Percentiles rank a stretch among this genome's conserved stretches.
phyloP scores from a whole-genome alignment of 768 basidiomycete genomes.

The Trametes gibbosa region DNA sequence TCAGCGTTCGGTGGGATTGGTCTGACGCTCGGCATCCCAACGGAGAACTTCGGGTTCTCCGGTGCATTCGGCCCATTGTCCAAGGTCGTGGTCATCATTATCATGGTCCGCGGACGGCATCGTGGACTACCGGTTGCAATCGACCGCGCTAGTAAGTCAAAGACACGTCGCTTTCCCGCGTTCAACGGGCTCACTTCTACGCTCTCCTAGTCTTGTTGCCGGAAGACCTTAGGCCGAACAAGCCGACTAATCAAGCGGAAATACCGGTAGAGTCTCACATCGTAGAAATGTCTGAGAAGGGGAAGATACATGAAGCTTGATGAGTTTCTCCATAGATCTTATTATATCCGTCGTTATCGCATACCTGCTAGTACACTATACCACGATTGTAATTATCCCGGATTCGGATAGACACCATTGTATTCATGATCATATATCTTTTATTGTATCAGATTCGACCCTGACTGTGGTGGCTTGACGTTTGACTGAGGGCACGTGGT shows the following conservation, averaged over 20 bases:
- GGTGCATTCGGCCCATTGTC: conserved; percentile 64
- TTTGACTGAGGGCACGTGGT: too few species aligned
- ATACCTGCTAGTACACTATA: neutral
- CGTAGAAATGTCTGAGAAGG: neutral
- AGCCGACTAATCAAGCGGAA: neutral
- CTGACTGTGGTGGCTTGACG: too few species aligned
- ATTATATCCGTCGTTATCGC: neutral
- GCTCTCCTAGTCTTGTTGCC: conserved; percentile 16
- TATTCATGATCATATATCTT: neutral
- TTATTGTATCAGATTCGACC: neutral
- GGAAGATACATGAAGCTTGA: neutral
- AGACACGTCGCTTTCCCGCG: too few species aligned
- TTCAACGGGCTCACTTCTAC: neutral
- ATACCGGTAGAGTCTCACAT: neutral
- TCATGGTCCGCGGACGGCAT: conserved; percentile 81
- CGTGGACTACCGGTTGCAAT: conserved; percentile 68
- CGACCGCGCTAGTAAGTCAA: conserved; percentile 54
- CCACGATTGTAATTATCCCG: neutral
- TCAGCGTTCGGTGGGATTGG: conserved; percentile 72
- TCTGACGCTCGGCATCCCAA: conserved; percentile 58
- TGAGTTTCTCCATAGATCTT: neutral
- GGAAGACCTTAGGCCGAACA: conserved; percentile 17
- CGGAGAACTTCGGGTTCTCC: conserved; percentile 60
- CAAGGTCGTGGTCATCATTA: conserved; percentile 66
- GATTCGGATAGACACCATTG: neutral